A percentile compares a stretch with the other conserved stretches of the same genome.
Conservation (phyloP, 2,329 filamentous ascomycete species). For the Cercospora sesami region DNA sequence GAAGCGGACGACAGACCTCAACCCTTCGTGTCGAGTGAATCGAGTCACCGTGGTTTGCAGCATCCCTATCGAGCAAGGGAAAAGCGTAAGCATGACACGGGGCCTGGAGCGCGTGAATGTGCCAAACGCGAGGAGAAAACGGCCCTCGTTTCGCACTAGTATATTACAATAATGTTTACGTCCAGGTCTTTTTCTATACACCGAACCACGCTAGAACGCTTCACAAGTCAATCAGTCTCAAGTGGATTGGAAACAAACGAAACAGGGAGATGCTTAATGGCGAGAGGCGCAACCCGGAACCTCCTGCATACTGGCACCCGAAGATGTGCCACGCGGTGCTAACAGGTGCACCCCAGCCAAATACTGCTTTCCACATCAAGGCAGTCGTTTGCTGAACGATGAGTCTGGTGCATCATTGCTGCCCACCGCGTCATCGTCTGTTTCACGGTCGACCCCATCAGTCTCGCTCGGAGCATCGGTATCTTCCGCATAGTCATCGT, state of each 20-base stretch:
- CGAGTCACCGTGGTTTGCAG: not conserved
- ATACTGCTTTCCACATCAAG: not conserved
- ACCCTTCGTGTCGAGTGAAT: not conserved
- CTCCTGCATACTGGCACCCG: not conserved
- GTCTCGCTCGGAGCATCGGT: constrained; percentile 18
- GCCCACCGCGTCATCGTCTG: constrained; percentile 11
- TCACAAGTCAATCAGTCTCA: not conserved
- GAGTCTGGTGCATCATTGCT: not conserved
- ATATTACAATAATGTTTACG: not conserved
- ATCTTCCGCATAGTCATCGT: constrained; percentile 45
- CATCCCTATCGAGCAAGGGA: not conserved
- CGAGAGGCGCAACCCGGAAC: not conserved
- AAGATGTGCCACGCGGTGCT: constrained; percentile 2
- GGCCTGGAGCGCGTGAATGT: not conserved
- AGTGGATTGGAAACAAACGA: not conserved
- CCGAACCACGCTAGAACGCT: not conserved
- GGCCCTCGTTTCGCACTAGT: not conserved
- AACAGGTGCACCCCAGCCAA: constrained; percentile 1
- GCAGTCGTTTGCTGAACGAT: not conserved
- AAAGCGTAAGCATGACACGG: not conserved
- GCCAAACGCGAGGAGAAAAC: not conserved
- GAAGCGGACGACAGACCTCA: not conserved
- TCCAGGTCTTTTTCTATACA: not conserved
- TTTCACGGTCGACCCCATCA: constrained; percentile 14
- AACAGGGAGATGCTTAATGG: not conserved